phyloP scores from a whole-genome alignment of 805 yeast species.

The Maudiozyma bulderi region DNA sequence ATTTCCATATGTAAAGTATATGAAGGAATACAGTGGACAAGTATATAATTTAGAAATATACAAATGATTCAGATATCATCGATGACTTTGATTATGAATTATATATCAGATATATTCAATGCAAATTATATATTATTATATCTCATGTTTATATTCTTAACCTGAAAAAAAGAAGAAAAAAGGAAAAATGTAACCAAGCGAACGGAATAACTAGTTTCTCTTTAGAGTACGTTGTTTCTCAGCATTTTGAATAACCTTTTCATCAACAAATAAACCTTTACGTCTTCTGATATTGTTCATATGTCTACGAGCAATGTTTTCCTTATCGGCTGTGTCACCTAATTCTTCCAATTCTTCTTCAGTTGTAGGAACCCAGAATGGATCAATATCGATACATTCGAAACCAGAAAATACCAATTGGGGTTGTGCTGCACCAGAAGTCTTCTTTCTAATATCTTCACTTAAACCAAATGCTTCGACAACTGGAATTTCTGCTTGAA shows the following conservation, averaged over 20 bases:
- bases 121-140: background rate
- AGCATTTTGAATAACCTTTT: conserved; percentile 82
- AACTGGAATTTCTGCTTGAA: conserved; percentile 80
- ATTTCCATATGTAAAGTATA: too few relatives aligned
- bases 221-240: conserved; percentile 89
- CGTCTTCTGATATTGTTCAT: conserved; percentile 74
- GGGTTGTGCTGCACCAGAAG: conserved; percentile 96
- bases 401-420: conserved; percentile 87
- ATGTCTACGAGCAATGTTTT: conserved; percentile 79
- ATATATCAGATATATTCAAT: too few relatives aligned
- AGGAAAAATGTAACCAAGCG: background rate
- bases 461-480: conserved; percentile 95
- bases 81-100: too few relatives aligned
- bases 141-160: background rate
- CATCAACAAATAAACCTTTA: conserved; percentile 84
- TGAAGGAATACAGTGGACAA: too few relatives aligned
- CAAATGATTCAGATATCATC: too few relatives aligned
- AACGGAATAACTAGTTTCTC: conserved; percentile 36
- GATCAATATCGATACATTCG: conserved; percentile 81
- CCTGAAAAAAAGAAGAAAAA: background rate
- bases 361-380: conserved; percentile 98
- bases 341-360: conserved; percentile 90
- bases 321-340: conserved; percentile 89
- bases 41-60: too few relatives aligned
- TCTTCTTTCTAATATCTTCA: conserved; percentile 84